These are phyloP conservation scores for Daldinia bambusicola DNA, from an alignment of 495 filamentous ascomycete genomes.

Conservation along the genomic window DNA sequence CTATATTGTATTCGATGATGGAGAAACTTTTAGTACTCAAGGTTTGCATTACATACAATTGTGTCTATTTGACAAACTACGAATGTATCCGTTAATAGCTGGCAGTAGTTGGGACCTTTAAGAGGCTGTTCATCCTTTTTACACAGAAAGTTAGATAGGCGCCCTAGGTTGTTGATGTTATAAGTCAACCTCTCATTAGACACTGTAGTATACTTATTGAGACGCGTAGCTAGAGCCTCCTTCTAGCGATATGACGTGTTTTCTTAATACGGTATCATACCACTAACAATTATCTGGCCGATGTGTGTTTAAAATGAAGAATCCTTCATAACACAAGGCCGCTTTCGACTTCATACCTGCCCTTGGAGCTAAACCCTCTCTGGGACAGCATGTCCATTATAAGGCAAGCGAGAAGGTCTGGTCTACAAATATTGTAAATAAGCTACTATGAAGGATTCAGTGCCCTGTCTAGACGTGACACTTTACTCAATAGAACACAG, in stretches of 20 bases:
- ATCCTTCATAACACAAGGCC: neutral
- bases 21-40: too few relatives aligned
- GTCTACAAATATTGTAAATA: constrained; percentile 18
- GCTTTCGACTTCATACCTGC: neutral
- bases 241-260: neutral
- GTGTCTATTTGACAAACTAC: neutral
- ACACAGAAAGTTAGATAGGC: neutral
- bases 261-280: neutral
- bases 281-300: neutral
- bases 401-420: constrained; percentile 9
- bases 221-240: neutral
- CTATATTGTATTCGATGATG: too few relatives aligned
- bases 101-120: neutral
- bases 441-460: constrained; percentile 36
- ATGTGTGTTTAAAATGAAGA: neutral
- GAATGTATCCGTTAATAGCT: neutral
- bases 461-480: constrained; percentile 23
- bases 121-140: neutral
- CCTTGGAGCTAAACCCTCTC: neutral
- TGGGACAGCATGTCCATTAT: neutral
- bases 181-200: neutral
- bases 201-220: neutral
- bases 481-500: constrained; percentile 1
- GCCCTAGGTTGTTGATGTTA: neutral
- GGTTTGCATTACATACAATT: neutral